Base-by-base conservation (phyloP, 2,329 filamentous ascomycete species). In the Penicillium sclerotiorum region DNA sequence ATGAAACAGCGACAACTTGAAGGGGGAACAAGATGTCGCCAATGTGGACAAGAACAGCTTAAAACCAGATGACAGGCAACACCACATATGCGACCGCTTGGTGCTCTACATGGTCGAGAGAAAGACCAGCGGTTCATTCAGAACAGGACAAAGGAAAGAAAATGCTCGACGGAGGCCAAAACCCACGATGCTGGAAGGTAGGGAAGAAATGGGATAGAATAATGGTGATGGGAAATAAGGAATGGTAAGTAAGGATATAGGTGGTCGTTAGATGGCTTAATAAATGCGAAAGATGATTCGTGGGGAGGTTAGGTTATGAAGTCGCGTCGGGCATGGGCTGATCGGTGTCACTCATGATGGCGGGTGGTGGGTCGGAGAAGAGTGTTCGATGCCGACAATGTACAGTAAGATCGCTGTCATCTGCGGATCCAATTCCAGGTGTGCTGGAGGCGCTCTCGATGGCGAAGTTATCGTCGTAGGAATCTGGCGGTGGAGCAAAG, bases 401-500 rank as follows among this genome's bases (percentile, higher is more conserved):
- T 12, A 50, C 47, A n/a, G 44, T 40, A 35, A 58, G 37, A 4
- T 54, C 55, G 30, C 23, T 55, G 27, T 59, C 57, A 8, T 61
- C 54, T 11, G 35, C 49, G 2, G 63, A 61, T 20, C 56, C 52
- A 20, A 66, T 45, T 2, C 60, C 67, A 5, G 69, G 64, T 9
- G 66, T 70, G 45, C 64, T 72, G 3, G 66, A 67, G 9, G 63
- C 48, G 41, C 66, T 71, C 37, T 68, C 66, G 27, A 68, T 57
- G 12, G 56, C 63, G 20, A 56, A 50, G 22, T 62, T 58, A 40
- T 67, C 60, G 2, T 61, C 62, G 32, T 52, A 52, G 18, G 70
- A 67, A 45, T 72, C 69, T 7, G 62, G 62, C 7, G 90, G 90
- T 12, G 93, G 92, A 4, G 93, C 91, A 69, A 96, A 96, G 8